Evolutionary conservation across 1,284 basidiomycete genomes (phyloP).

Genomic region (Cystobasidium pallidum): DNA sequence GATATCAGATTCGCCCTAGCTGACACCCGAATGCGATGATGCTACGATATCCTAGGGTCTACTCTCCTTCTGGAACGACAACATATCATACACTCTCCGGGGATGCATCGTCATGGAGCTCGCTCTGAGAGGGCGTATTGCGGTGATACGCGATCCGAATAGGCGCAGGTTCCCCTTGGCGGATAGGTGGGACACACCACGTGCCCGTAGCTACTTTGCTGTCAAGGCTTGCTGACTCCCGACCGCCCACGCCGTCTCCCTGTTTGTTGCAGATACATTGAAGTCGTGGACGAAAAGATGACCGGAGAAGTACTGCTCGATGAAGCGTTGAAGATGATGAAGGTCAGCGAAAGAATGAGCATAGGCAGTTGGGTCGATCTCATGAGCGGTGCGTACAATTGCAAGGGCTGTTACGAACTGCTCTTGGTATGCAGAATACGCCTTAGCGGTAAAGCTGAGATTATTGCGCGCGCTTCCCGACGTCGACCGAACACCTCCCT

Average conservation of each 20-base stretch:
- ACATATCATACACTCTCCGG: constrained; percentile 91
- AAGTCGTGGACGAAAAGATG: constrained; percentile 85
- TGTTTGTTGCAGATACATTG: constrained; percentile 63
- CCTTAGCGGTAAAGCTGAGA: no score
- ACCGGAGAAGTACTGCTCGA: constrained; percentile 95
- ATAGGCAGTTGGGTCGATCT: constrained; percentile 92
- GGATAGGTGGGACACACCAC: constrained; percentile 62
- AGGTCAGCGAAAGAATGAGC: constrained; percentile 73
- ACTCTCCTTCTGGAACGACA: constrained; percentile 96
- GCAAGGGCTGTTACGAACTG: constrained; percentile 2
- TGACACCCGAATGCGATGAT: not conserved
- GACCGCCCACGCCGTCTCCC: not conserved
- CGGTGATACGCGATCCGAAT: constrained; percentile 79
- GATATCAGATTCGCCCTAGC: no score
- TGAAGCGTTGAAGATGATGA: constrained; percentile 95
- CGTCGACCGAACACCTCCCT: not conserved
- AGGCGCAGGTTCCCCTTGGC: constrained; percentile 74
- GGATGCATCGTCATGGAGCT: constrained; percentile 95
- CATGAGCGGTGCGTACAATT: constrained; percentile 70
- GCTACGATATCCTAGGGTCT: constrained; percentile 7
- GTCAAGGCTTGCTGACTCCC: not conserved
- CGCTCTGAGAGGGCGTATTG: constrained; percentile 84
- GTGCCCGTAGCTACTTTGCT: not conserved
- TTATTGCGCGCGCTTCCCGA: no score
- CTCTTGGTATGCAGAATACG: no score